Evolutionary conservation across 768 basidiomycete genomes (phyloP).

Genomic region (Kwoniella sp.): DNA sequence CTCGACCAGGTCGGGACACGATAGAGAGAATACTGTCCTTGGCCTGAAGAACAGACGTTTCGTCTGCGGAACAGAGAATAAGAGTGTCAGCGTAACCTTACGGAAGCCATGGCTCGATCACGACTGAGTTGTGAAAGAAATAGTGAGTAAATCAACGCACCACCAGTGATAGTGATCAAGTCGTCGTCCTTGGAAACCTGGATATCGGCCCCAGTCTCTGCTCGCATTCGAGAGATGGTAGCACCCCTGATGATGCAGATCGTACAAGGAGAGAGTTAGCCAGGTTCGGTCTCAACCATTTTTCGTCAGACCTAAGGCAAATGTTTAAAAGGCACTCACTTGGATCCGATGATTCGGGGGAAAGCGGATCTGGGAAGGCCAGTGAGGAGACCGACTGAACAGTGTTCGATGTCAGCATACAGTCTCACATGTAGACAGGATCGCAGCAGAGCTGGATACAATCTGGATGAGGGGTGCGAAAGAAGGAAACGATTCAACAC

Average conservation of each 20-base stretch:
- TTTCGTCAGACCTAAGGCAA: not conserved
- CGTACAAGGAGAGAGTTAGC: too few species aligned
- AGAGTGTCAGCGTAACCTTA: not conserved
- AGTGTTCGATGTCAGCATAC: not conserved
- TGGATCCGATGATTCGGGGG: slow-evolving; percentile 89
- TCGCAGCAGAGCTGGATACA: too few species aligned
- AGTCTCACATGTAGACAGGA: too few species aligned
- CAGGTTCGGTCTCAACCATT: too few species aligned
- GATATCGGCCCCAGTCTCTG: slow-evolving; percentile 89
- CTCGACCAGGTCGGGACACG: slow-evolving; percentile 43
- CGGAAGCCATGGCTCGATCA: too few species aligned
- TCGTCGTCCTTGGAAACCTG: slow-evolving; percentile 85
- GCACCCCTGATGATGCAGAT: slow-evolving; percentile 58
- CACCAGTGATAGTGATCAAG: slow-evolving; percentile 77
- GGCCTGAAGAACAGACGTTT: slow-evolving; percentile 52
- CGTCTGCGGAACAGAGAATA: slow-evolving; percentile 33
- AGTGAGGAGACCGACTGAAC: slow-evolving; percentile 52
- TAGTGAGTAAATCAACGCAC: slow-evolving; percentile 59
- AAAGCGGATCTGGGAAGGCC: slow-evolving; percentile 68
- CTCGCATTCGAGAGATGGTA: slow-evolving; percentile 82
- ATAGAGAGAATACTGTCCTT: slow-evolving; percentile 54
- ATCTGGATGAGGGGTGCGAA: not conserved
- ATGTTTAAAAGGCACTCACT: slow-evolving; percentile 58
- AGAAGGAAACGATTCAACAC: too few species aligned
- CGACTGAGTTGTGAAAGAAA: slow-evolving; percentile 4